phyloP scores from a whole-genome alignment of 306 rosid genomes.

The Alnus rubra region DNA sequence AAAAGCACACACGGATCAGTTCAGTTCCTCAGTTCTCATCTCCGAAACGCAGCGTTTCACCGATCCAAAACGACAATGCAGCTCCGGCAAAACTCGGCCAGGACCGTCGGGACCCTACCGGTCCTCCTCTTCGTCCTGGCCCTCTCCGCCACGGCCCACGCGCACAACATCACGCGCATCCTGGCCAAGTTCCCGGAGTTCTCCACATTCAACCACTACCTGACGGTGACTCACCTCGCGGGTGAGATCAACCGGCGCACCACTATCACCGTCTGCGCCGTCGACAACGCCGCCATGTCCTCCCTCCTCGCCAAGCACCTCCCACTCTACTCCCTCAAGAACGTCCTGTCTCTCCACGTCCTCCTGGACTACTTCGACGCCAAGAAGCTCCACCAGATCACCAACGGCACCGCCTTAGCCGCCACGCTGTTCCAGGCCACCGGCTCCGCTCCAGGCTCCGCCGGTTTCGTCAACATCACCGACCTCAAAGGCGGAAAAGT shows the following conservation, averaged over 20 bases:
- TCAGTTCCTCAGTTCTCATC: background rate
- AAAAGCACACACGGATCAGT: background rate
- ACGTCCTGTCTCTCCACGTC: slow-evolving; percentile 88
- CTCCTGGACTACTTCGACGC: slow-evolving; percentile 91
- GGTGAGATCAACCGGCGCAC: slow-evolving; percentile 62
- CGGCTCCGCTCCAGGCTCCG: slow-evolving; percentile 72
- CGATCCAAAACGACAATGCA: slow-evolving; percentile 30
- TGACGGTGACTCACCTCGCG: slow-evolving; percentile 72
- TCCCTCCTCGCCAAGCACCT: slow-evolving; percentile 53
- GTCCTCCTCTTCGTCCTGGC: slow-evolving; percentile 21
- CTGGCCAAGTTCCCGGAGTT: slow-evolving; percentile 66
- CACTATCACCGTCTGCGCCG: slow-evolving; percentile 83
- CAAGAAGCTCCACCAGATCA: slow-evolving; percentile 96
- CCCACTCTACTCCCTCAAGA: slow-evolving; percentile 62
- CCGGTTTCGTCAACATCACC: slow-evolving; percentile 91
- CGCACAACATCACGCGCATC: slow-evolving; percentile 66
- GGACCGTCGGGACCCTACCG: background rate
- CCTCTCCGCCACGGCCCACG: slow-evolving; percentile 11
- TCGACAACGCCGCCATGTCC: slow-evolving; percentile 80
- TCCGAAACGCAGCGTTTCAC: background rate
- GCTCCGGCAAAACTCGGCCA: slow-evolving; percentile 26
- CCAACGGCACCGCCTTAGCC: slow-evolving; percentile 82
- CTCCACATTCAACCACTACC: slow-evolving; percentile 85
- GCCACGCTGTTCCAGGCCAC: slow-evolving; percentile 90
- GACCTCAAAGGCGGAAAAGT: slow-evolving; percentile 81